Conservation (phyloP, 345 rosid genomes). For the Crucihimalaya himalaica region DNA sequence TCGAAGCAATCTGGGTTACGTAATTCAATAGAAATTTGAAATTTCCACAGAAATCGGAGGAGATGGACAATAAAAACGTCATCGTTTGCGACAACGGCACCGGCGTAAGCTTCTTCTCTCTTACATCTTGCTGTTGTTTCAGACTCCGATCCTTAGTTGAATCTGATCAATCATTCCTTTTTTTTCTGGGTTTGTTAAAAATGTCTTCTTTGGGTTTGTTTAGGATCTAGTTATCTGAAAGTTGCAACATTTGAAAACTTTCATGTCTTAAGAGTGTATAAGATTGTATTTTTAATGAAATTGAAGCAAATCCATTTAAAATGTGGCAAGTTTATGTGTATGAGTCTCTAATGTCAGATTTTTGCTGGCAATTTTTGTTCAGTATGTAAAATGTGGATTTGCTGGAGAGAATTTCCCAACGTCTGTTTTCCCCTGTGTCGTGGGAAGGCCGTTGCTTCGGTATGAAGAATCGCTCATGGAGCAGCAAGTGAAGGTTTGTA, state of each 20-base stretch:
- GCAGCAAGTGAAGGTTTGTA: constrained; percentile 76
- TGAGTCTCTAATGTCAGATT: constrained; percentile 11
- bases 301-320: neutral
- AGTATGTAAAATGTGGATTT: constrained; percentile 98
- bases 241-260: constrained; percentile 7
- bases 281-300: neutral
- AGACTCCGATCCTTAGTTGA: neutral
- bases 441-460: constrained; percentile 90
- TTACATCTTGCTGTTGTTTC: neutral
- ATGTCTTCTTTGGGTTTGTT: neutral
- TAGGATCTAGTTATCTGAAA: constrained; percentile 10
- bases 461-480: constrained; percentile 92
- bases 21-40: neutral
- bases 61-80: constrained; percentile 80
- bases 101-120: constrained; percentile 55
- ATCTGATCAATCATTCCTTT: neutral
- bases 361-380: constrained; percentile 38
- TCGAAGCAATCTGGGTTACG: constrained; percentile 1
- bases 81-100: constrained; percentile 98
- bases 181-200: neutral
- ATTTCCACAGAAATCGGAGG: neutral
- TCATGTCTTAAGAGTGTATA: neutral
- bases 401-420: constrained; percentile 98
- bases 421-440: constrained; percentile 93
- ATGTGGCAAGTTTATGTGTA: neutral